Evolutionary conservation across 2,329 filamentous ascomycete species (phyloP).

Genomic region (Madurella fahalii): DNA sequence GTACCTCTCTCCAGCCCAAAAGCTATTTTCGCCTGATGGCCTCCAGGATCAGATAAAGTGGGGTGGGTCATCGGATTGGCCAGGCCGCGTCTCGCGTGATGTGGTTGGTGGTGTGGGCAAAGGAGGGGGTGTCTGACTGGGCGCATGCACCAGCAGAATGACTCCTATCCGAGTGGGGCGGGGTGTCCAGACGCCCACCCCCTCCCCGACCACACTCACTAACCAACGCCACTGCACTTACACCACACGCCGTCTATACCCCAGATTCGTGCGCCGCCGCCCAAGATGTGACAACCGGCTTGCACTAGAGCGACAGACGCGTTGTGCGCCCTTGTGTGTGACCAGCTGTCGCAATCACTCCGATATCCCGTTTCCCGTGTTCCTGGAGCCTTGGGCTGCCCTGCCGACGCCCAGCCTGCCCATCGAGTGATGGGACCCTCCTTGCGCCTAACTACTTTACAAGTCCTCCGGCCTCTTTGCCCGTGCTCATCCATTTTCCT

Average conservation of each 20-base stretch:
- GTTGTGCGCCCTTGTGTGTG: constrained; percentile 22
- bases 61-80: constrained; percentile 20
- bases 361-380: constrained; percentile 11
- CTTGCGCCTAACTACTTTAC: constrained; percentile 16
- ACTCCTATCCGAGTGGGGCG: constrained; percentile 4
- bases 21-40: constrained; percentile 24
- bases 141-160: constrained; percentile 1
- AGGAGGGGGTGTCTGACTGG: constrained; percentile 20
- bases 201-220: not conserved
- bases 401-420: constrained; percentile 15
- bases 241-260: constrained; percentile 6
- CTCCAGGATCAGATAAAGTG: not conserved
- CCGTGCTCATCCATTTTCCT: constrained; percentile 10
- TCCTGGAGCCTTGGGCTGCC: constrained; percentile 14
- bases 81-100: not conserved
- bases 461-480: constrained; percentile 7
- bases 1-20: constrained; percentile 16
- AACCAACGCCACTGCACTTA: constrained; percentile 9
- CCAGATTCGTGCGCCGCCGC: constrained; percentile 19
- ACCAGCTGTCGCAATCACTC: constrained; percentile 23
- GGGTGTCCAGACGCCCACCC: not conserved
- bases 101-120: constrained; percentile 5
- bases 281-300: not conserved
- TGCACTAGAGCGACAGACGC: constrained; percentile 16
- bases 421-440: constrained; percentile 8